A percentile compares a stretch with the other conserved stretches of the same genome.
Conservation (phyloP, 108 stramenopile genomes). For the Cyclotella baltica region DNA sequence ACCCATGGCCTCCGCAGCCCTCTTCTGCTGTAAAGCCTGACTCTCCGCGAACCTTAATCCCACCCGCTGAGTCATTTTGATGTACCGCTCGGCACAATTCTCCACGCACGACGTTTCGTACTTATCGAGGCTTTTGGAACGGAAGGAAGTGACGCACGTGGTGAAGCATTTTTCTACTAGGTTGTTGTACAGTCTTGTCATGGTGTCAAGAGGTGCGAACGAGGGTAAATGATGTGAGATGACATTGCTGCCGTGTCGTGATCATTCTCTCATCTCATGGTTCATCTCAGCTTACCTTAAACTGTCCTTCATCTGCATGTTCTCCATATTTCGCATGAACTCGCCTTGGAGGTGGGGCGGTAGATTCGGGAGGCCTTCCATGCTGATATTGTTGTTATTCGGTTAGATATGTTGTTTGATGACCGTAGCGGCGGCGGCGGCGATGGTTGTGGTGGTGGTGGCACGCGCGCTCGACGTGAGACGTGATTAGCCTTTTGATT, state of each 20-base stretch:
- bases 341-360: constrained; percentile 86
- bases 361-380: constrained; percentile 82
- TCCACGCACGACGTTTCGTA: constrained; percentile 74
- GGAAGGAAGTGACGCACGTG: constrained; percentile 82
- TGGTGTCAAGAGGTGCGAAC: background rate
- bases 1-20: constrained; percentile 70
- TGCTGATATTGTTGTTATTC: constrained; percentile 18
- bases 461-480: no score
- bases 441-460: no score
- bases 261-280: background rate
- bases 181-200: constrained; percentile 85
- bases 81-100: constrained; percentile 74
- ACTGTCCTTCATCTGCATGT: constrained; percentile 92
- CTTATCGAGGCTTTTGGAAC: constrained; percentile 86
- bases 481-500: no score
- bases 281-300: constrained; percentile 65
- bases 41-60: constrained; percentile 90
- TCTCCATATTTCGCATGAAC: constrained; percentile 85
- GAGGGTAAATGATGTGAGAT: constrained; percentile 1
- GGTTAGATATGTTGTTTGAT: background rate
- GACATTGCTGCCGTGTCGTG: no score
- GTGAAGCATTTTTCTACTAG: constrained; percentile 85
- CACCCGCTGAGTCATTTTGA: constrained; percentile 91
- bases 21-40: constrained; percentile 89
- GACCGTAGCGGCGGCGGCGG: background rate